A percentile compares a stretch with the other conserved stretches of the same genome.
Conservation (phyloP, 75 land plant genomes). For the Picea sitchensis region DNA sequence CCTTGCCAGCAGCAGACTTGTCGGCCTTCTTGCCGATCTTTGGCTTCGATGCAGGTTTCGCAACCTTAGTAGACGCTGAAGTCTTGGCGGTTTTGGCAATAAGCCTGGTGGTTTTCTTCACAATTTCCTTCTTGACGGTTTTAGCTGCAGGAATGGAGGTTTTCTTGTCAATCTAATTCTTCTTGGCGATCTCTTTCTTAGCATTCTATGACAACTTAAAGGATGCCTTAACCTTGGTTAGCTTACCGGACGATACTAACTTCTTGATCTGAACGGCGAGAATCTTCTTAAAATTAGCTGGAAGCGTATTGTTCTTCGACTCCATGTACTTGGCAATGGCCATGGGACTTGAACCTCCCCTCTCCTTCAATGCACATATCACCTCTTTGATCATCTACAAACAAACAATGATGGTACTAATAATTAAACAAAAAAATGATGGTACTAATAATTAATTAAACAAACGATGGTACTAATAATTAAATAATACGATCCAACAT, state of each 20-base stretch:
- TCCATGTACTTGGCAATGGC: constrained; percentile 22
- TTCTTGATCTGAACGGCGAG: constrained; percentile 13
- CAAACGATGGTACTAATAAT: too few relatives aligned
- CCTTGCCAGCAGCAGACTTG: neutral
- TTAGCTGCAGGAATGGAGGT: neutral
- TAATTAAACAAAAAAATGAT: neutral
- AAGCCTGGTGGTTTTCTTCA: neutral
- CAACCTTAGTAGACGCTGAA: neutral
- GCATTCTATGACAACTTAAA: constrained; percentile 20
- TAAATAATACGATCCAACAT: constrained; percentile 3
- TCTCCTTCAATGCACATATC: constrained; percentile 19
- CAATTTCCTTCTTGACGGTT: neutral
- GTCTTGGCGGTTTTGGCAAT: constrained; percentile 2
- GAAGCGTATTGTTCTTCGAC: constrained; percentile 16
- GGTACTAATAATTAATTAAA: neutral
- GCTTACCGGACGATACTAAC: constrained; percentile 8
- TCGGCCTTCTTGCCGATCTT: neutral
- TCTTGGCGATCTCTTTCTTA: constrained; percentile 13
- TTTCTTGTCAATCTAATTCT: neutral
- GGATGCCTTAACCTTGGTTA: constrained; percentile 13
- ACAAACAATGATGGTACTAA: too few relatives aligned
- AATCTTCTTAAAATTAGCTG: constrained; percentile 17
- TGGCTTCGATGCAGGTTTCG: neutral
- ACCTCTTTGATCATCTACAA: constrained; percentile 22
- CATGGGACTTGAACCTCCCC: constrained; percentile 17